Evolutionary conservation across 2,329 filamentous ascomycete species (phyloP).

Genomic region (Apiospora saccharicola): DNA sequence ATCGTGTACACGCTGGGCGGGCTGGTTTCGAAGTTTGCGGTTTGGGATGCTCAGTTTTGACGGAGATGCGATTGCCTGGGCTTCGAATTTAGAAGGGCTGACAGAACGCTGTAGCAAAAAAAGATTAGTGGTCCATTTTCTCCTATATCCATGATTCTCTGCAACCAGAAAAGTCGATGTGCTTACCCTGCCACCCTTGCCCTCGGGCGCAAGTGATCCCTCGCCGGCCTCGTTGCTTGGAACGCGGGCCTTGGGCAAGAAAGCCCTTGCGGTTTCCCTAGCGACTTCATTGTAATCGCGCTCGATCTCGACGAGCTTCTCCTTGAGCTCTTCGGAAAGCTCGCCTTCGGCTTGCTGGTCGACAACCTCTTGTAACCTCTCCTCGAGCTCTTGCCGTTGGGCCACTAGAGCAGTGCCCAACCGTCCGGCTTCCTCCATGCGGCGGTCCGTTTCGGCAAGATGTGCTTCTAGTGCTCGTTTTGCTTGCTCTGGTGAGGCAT

Average conservation of each 20-base stretch:
- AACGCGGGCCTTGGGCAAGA: slow-evolving; percentile 83
- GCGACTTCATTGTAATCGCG: slow-evolving; percentile 95
- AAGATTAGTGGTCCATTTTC: background rate
- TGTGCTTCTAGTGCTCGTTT: slow-evolving; percentile 91
- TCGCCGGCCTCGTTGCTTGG: slow-evolving; percentile 70
- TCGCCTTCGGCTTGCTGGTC: slow-evolving; percentile 78
- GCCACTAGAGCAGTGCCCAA: slow-evolving; percentile 84
- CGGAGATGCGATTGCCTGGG: slow-evolving; percentile 83
- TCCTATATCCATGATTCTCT: background rate
- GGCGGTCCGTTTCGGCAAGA: slow-evolving; percentile 88
- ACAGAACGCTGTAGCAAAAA: slow-evolving; percentile 64
- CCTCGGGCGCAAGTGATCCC: slow-evolving; percentile 61
- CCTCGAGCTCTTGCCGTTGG: slow-evolving; percentile 83
- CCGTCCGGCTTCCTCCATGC: slow-evolving; percentile 89
- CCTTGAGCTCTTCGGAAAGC: slow-evolving; percentile 81
- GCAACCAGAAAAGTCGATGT: background rate
- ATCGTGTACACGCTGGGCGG: slow-evolving; percentile 86
- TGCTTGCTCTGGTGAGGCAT: slow-evolving; percentile 81
- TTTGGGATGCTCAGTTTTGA: slow-evolving; percentile 89
- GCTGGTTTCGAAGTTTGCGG: slow-evolving; percentile 89
- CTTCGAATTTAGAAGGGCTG: slow-evolving; percentile 81
- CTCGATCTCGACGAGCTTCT: slow-evolving; percentile 86
- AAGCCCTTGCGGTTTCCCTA: slow-evolving; percentile 85
- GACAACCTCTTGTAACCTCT: slow-evolving; percentile 85
- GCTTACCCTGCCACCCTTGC: slow-evolving; percentile 60